Base-by-base conservation (phyloP, 164 flowering plant genomes). In the Nelumbo lutea region DNA sequence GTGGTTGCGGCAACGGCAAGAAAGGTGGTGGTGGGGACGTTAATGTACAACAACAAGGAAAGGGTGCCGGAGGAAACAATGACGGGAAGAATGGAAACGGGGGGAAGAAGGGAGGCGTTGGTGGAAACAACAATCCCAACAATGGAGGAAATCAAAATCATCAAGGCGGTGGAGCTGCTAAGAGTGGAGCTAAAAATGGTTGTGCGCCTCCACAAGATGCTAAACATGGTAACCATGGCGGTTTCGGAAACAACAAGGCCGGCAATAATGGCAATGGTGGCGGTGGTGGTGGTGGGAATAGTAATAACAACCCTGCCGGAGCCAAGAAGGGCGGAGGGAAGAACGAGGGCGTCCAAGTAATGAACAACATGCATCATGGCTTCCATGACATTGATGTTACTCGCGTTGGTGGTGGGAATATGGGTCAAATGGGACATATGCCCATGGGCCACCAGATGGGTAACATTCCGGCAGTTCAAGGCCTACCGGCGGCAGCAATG, bases 401-500 rank as follows among this genome's bases (percentile, higher is more conserved):
- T 2, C 64, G 45, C 15, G 80, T 76, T 42, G 65, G 43, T 40
- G 79, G 70, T 50, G 74, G 65, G 4, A 73, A 71, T 45, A 67
- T 68, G 73, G 84, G 78, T 59, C 81, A 68, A 59, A 81, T 84
- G 86, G 85, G 85, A 6, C 66, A 66, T 68, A 58, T 76, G 69
- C 83, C 77, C 5, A 79, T 82, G 83, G 76, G 78, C 58, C 87
- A 74, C 60, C 27, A 27, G 27, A 79, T 83, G 84, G 84, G 85
- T 27, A 75, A 78, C 13, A 70, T 84, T 45, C 82, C 90, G 6
- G 90, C 96, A 0, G 88, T 88, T 1, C 95, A 89, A 72, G 97
- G 96, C 47, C 73, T 90, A 0, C 97, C 97, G 5, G 88, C 93
- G 0, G 64, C 68, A 3, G 80, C 83, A 9, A 76, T 81, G 82